Conservation (phyloP, 2,329 filamentous ascomycete genomes). For the Capronia coronata region DNA sequence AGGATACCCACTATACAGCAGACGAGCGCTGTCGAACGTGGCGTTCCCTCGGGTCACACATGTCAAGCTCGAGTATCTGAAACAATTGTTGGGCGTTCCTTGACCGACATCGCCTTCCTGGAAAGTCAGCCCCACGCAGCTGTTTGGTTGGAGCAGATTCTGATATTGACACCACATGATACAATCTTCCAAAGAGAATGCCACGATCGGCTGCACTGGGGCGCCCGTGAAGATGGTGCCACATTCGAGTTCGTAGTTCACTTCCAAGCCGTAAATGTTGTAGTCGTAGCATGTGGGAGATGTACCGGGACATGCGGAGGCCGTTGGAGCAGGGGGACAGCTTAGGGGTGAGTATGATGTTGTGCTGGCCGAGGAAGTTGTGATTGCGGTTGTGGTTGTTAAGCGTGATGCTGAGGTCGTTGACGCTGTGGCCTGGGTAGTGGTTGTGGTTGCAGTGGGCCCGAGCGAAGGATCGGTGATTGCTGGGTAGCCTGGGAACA, state of each 20-base stretch:
- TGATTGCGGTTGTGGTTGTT: slow-evolving; percentile 7
- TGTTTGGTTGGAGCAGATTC: slow-evolving; percentile 9
- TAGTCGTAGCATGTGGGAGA: slow-evolving; percentile 19
- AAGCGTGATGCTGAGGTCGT: background rate
- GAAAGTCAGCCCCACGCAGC: slow-evolving; percentile 20
- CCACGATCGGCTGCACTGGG: slow-evolving; percentile 6
- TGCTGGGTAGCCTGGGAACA: slow-evolving; percentile 20
- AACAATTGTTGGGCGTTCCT: slow-evolving; percentile 20
- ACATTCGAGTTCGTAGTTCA: slow-evolving; percentile 22
- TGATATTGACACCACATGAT: slow-evolving; percentile 18
- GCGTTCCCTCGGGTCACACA: slow-evolving; percentile 14
- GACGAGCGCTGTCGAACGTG: slow-evolving; percentile 13
- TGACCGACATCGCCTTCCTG: slow-evolving; percentile 1
- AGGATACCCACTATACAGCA: slow-evolving; percentile 18
- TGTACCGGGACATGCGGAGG: slow-evolving; percentile 8
- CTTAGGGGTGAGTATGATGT: background rate
- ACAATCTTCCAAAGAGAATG: slow-evolving; percentile 16
- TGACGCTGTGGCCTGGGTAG: background rate
- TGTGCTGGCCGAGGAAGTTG: no score
- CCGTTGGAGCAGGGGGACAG: slow-evolving; percentile 13
- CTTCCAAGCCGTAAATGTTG: slow-evolving; percentile 10
- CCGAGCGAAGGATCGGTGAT: slow-evolving; percentile 12
- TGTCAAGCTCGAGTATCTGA: slow-evolving; percentile 8
- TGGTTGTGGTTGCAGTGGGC: slow-evolving; percentile 6
- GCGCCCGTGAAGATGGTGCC: slow-evolving; percentile 12